These are phyloP conservation scores for Eucalyptus virginea DNA, from an alignment of 345 rosid genomes.

Conservation along the genomic window DNA sequence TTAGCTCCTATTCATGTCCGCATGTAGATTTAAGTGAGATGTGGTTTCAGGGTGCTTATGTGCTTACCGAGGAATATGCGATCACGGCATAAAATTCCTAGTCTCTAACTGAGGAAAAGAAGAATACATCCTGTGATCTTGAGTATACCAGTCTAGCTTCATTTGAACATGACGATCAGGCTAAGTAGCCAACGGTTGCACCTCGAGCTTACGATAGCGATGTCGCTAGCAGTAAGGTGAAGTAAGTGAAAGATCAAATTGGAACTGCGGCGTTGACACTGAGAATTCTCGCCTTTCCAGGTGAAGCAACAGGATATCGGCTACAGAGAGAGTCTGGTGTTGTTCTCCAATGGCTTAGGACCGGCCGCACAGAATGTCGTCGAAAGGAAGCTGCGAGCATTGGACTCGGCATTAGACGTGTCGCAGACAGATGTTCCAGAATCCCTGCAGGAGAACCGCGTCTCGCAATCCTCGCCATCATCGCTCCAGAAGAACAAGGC, in stretches of 20 bases:
- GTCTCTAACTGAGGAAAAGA: neutral
- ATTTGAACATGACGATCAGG: neutral
- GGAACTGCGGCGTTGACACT: neutral
- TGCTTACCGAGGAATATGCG: neutral
- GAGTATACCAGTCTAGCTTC: neutral
- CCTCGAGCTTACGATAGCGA: neutral
- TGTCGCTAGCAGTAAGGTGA: neutral
- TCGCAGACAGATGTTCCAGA: neutral
- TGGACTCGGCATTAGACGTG: neutral
- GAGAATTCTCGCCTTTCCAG: conserved; percentile 3
- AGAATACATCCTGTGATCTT: neutral
- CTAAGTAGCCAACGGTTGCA: neutral
- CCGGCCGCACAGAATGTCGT: conserved; percentile 34
- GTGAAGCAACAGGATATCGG: conserved; percentile 14
- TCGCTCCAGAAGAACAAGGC: neutral
- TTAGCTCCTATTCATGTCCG: neutral
- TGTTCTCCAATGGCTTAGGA: conserved; percentile 37
- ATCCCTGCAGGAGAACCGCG: neutral
- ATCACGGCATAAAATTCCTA: neutral
- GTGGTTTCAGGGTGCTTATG: neutral
- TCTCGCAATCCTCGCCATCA: neutral
- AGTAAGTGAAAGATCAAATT: neutral
- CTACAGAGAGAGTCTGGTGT: conserved; percentile 26
- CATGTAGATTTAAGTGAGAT: neutral
- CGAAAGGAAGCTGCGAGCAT: conserved; percentile 7